Evolutionary conservation across 2,329 filamentous ascomycete genomes (phyloP).

Genomic region (Colletotrichum sojae): DNA sequence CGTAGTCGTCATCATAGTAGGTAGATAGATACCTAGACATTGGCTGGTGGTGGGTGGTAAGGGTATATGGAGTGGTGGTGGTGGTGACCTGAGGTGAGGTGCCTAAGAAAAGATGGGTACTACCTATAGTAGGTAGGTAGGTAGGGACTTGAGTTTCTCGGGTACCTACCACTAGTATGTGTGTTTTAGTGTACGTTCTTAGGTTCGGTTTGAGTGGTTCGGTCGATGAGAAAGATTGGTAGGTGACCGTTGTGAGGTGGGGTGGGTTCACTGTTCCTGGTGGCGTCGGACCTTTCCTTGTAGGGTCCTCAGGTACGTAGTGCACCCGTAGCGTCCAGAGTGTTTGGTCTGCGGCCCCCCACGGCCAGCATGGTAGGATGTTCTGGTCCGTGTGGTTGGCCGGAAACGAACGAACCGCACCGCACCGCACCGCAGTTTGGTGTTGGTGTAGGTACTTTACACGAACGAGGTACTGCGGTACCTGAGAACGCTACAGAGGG

Average conservation of each 20-base stretch:
- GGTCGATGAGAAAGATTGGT: too few species aligned
- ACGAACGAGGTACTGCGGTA: not conserved
- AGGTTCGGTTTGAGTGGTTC: too few species aligned
- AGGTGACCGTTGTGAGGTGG: too few species aligned
- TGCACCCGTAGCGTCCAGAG: not conserved
- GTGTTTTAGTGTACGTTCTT: too few species aligned
- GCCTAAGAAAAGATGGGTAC: not conserved
- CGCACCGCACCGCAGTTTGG: slow-evolving; percentile 10
- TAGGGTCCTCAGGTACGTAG: too few species aligned
- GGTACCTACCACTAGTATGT: too few species aligned
- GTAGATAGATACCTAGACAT: too few species aligned
- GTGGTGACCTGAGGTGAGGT: not conserved
- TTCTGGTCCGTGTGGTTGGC: slow-evolving; percentile 20
- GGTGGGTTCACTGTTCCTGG: too few species aligned
- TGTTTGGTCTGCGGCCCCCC: slow-evolving; percentile 21
- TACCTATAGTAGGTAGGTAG: not conserved
- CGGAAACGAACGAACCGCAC: slow-evolving; percentile 36
- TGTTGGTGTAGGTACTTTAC: slow-evolving; percentile 5
- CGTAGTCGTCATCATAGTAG: too few species aligned
- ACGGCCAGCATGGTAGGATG: not conserved
- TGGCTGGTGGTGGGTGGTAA: too few species aligned
- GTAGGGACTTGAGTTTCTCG: slow-evolving; percentile 2
- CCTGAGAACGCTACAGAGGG: not conserved
- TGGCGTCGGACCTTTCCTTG: too few species aligned
- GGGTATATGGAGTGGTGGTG: not conserved